Evolutionary conservation across 805 yeast genomes (phyloP).

Genomic region (Saturnispora diversa): DNA sequence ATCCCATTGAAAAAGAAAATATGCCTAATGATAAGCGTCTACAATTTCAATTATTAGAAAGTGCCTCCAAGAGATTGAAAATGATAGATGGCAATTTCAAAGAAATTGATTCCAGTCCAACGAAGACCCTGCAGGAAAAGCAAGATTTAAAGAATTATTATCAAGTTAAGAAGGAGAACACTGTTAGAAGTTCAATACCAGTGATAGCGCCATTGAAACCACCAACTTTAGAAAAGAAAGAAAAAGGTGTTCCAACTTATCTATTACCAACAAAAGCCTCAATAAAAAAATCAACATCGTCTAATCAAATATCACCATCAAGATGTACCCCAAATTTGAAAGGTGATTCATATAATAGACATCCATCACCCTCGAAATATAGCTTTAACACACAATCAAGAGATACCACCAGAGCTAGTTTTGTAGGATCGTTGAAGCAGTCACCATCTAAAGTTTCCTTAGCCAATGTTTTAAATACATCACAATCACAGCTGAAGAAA

Average conservation of each 20-base stretch:
- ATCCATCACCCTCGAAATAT: background rate
- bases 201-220: constrained; percentile 4
- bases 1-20: background rate
- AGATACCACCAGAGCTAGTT: background rate
- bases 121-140: constrained; percentile 22
- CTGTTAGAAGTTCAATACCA: background rate
- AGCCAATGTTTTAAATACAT: background rate
- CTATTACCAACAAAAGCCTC: constrained; percentile 21
- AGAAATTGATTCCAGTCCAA: constrained; percentile 27
- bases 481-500: constrained; percentile 1
- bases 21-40: constrained; percentile 23
- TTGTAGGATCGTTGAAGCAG: background rate
- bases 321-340: constrained; percentile 2
- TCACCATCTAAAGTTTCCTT: constrained; percentile 4
- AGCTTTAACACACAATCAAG: background rate
- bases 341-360: background rate
- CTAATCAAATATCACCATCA: constrained; percentile 10
- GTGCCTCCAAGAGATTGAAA: constrained; percentile 27
- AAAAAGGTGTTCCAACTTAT: constrained; percentile 17
- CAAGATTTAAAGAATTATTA: constrained; percentile 20
- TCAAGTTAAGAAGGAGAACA: background rate
- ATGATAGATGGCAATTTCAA: constrained; percentile 21
- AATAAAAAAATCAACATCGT: constrained; percentile 13
- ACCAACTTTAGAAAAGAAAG: constrained; percentile 3
- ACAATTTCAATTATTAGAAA: constrained; percentile 19